Evolutionary conservation across 306 rosid species (phyloP), one percentile per base, ranked within the genome.

Genomic region (Dryas alaskensis): DNA sequence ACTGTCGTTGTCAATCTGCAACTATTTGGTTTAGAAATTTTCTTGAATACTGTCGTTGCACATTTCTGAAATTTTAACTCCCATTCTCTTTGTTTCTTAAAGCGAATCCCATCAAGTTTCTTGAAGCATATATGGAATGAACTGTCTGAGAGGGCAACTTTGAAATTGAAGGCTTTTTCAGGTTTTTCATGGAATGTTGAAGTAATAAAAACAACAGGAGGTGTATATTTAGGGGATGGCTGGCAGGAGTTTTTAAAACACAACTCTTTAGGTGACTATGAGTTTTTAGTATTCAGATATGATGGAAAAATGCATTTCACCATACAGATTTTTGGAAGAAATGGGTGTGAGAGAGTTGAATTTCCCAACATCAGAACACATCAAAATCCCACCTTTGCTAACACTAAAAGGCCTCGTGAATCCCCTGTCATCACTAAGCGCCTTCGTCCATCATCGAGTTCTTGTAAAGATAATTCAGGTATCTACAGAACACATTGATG

Each of bases 61-160:
- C 13, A 27, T 2, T 27, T 16, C 60, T 16, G 11, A 31, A 52
- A 54, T 57, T 65, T 40, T 8, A 25, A 48, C 57, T 75, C 4
- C 8, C 5, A 8, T 13, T 9, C 37, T 4, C 22, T 65, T 53
- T 75, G 55, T 17, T 13, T 48, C 13, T 16, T 47, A 68, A 66
- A 78, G 77, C 45, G 4, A 44, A 71, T 72, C 40, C 81, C 81
- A 39, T 43, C 25, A 2, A 4, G 37, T 11, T 72, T 64, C 62
- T 53, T 57, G 54, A 65, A 57, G 61, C 43, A 71, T 54, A 39
- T 78, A 4, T 13, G n/a, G 12, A 19, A 64, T 13, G 73, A 78
- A 8, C 60, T 78, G 47, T 48, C 55, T 3, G 59, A 50, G 8
- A 48, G 10, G 25, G 77, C 73, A 3, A 31, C 53, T 46, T 54